Evolutionary conservation across 768 basidiomycete species (phyloP).

Genomic region (Rhodotorula taiwanensis): DNA sequence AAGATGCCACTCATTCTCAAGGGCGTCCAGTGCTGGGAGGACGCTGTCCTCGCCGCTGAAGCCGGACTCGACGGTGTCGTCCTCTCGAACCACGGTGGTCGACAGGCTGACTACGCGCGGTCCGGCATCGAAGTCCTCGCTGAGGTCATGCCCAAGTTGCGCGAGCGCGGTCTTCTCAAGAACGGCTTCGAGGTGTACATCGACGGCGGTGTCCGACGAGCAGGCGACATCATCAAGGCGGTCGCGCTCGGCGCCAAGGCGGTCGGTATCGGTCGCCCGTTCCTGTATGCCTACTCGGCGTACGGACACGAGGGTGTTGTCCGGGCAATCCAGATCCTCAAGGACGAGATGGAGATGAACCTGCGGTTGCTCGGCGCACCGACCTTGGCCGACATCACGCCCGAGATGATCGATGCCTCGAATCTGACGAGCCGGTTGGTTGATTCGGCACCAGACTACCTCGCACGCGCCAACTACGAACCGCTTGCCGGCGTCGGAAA

Average conservation of each 20-base stretch:
- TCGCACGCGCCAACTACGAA: slow-evolving; percentile 30
- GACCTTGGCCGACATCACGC: slow-evolving; percentile 68
- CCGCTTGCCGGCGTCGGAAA: slow-evolving; percentile 31
- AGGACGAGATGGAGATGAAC: slow-evolving; percentile 99
- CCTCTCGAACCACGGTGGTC: slow-evolving; percentile 70
- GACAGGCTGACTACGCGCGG: slow-evolving; percentile 59
- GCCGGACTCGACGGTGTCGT: slow-evolving; percentile 66
- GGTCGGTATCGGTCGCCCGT: slow-evolving; percentile 56
- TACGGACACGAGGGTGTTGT: slow-evolving; percentile 86
- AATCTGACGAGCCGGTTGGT: slow-evolving; percentile 5
- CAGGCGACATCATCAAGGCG: slow-evolving; percentile 83
- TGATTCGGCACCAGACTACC: slow-evolving; percentile 19
- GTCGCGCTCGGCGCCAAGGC: slow-evolving; percentile 84
- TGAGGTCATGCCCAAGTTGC: slow-evolving; percentile 69
- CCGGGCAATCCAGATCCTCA: slow-evolving; percentile 67
- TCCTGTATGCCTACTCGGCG: slow-evolving; percentile 73
- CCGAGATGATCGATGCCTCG: slow-evolving; percentile 56
- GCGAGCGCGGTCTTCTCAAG: slow-evolving; percentile 57
- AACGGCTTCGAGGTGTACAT: slow-evolving; percentile 62
- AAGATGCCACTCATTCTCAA: slow-evolving; percentile 84
- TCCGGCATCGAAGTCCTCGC: slow-evolving; percentile 86
- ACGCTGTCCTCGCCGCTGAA: slow-evolving; percentile 78
- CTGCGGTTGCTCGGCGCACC: slow-evolving; percentile 83
- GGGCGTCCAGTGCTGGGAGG: slow-evolving; percentile 84
- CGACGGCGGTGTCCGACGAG: slow-evolving; percentile 90